Evolutionary conservation across 345 rosid genomes (phyloP), one percentile per base, ranked within the genome.

Genomic region (Populus deltoides): DNA sequence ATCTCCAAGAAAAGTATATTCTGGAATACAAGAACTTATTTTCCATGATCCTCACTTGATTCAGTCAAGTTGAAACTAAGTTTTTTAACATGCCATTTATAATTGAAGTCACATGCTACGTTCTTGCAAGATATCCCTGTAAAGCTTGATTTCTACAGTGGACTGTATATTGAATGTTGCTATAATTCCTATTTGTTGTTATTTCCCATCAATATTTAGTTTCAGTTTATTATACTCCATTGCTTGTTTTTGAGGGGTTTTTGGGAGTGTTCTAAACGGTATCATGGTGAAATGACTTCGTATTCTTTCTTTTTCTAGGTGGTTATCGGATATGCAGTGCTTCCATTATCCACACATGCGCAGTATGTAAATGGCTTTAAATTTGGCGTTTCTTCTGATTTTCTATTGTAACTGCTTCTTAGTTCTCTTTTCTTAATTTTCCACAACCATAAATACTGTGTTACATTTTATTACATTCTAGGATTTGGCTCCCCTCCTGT

Each of bases 261-360:
- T 1, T 57, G 61, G 38, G 38, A 29, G 70, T 55, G 9, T 66
- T 53, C 3, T 7, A 22, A 1, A 24, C 65, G 18, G 36, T 66
- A 63, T 55, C 35, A 24, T 71, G 24, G 57, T 66, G 39, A 25
- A 24, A 78, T 74, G 57, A 78, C 47, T 35, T 67, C 41, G 45
- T 39, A 68, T 73, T 61, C 45, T 27, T 84, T 82, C 39, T 55
- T 59, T 76, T 83, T 80, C 66, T 88, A 96, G 99, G 97, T 96
- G 75, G 82, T 96, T 65, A 90, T 96, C 59, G 99, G 99, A 86
- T 92, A 96, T 85, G 93, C 97, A 31, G 88, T 91, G 61, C 98
- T 96, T 87, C 93, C 97, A 51, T 83, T 96, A 57, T 96, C 98
- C 74, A 89, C 98, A 13, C 87, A 92, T 85, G 92, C 92, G 75